A percentile compares a stretch with the other conserved stretches of the same genome.
Conservation (phyloP, 345 rosid species). For the Nephelium lappaceum region DNA sequence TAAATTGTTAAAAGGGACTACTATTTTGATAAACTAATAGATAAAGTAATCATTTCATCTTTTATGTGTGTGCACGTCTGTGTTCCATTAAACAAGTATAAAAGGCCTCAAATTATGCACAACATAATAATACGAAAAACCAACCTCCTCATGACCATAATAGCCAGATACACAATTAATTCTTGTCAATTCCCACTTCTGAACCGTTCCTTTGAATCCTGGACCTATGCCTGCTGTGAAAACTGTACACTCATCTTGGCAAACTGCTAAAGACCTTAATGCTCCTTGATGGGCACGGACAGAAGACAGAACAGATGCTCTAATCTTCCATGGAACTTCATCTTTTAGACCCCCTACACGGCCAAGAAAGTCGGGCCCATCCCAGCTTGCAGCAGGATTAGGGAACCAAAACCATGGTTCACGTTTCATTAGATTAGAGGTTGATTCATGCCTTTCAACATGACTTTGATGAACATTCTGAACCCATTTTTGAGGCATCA, state of each 20-base stretch:
- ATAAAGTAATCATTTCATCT: background rate
- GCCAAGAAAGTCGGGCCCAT: conserved; percentile 75
- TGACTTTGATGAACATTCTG: conserved; percentile 31
- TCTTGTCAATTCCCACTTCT: conserved; percentile 89
- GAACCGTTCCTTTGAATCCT: conserved; percentile 91
- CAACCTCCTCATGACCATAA: conserved; percentile 96
- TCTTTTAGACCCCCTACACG: conserved; percentile 77
- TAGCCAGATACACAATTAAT: conserved; percentile 76
- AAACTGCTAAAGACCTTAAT: conserved; percentile 76
- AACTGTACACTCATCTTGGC: conserved; percentile 79
- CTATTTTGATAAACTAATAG: background rate
- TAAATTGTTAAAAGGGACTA: background rate
- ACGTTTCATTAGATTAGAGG: conserved; percentile 47
- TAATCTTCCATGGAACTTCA: conserved; percentile 87
- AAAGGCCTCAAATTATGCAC: conserved; percentile 7
- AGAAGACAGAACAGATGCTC: conserved; percentile 75
- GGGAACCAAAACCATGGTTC: conserved; percentile 98
- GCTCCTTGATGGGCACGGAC: conserved; percentile 87
- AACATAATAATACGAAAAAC: conserved; percentile 33
- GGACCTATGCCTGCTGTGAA: conserved; percentile 91
- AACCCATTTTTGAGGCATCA: conserved; percentile 54
- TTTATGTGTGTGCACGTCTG: background rate
- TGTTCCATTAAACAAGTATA: background rate
- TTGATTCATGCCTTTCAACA: conserved; percentile 40
- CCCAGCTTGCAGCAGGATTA: conserved; percentile 84